These are phyloP conservation scores for Nakazawaea molendinolei DNA, from an alignment of 805 yeast species.

Conservation along the genomic window DNA sequence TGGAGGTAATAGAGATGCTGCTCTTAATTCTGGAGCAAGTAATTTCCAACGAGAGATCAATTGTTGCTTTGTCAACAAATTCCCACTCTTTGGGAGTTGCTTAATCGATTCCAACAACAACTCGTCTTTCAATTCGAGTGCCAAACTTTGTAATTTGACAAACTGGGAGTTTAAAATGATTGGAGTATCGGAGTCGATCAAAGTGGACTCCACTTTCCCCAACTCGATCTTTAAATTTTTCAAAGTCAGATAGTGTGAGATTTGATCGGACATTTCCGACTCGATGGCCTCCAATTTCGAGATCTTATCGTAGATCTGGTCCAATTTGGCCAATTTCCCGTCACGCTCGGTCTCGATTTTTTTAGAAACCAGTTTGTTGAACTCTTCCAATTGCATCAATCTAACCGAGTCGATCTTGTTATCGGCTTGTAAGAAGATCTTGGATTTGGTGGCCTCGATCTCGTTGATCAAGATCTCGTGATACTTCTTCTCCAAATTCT, in stretches of 20 bases:
- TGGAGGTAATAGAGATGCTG: slow-evolving; percentile 85
- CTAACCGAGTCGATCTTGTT: slow-evolving; percentile 66
- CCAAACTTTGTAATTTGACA: slow-evolving; percentile 39
- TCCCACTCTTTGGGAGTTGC: slow-evolving; percentile 41
- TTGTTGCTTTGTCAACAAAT: slow-evolving; percentile 74
- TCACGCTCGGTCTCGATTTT: slow-evolving; percentile 69
- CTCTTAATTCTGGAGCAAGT: slow-evolving; percentile 78
- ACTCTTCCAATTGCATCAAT: slow-evolving; percentile 60
- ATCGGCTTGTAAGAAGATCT: slow-evolving; percentile 63
- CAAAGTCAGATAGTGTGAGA: slow-evolving; percentile 30
- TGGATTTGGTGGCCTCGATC: slow-evolving; percentile 58
- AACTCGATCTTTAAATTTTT: slow-evolving; percentile 39
- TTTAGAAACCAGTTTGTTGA: slow-evolving; percentile 49
- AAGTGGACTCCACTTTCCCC: slow-evolving; percentile 32
- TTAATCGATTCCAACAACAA: slow-evolving; percentile 33
- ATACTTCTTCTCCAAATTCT: slow-evolving; percentile 53
- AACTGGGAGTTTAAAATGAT: slow-evolving; percentile 27
- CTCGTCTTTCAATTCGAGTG: slow-evolving; percentile 31
- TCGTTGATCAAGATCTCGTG: slow-evolving; percentile 53
- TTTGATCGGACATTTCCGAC: slow-evolving; percentile 31
- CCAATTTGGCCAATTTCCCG: slow-evolving; percentile 67
- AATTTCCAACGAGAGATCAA: slow-evolving; percentile 73
- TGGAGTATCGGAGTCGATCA: slow-evolving; percentile 33
- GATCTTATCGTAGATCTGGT: slow-evolving; percentile 49
- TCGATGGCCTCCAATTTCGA: slow-evolving; percentile 51